Base-by-base conservation (phyloP, 768 basidiomycete species). In the Macrolepiota albuminosa region DNA sequence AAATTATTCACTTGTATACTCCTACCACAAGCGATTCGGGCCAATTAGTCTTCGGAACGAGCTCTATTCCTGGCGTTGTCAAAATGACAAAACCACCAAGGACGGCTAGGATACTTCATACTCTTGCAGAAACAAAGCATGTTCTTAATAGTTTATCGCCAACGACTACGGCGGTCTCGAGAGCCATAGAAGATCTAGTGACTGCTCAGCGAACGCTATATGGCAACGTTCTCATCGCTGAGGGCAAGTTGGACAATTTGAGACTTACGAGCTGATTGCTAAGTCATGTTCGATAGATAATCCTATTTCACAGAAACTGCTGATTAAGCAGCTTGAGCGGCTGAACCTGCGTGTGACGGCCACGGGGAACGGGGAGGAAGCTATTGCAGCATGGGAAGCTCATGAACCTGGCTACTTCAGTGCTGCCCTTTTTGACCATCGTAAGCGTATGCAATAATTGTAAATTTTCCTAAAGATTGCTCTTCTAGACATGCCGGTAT, bases 31-130 rank as follows among this genome's bases (percentile, higher is more conserved):
- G 81, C 62, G 75, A 79, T 42, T 76, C 81, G 6, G 81, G 83
- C 18, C 79, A 80, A 46, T 73, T 78, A 1, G 74, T 83, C 18
- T 82, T 85, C 58, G 73, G 75, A 33, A 80, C 75, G 47, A 83
- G 71, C 61, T 77, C 74, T 50, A 78, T 76, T 34, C 77, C 83
- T 0, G 84, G 84, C 13, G 80, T 89, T 6, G 75, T 84, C 29
- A 83, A 85, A 62, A 84, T 89, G 78, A 88, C 86, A 9, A 89
- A 89, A 69, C 88, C 87, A 0, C 86, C 88, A 11, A 76, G 88
- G 61, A 81, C 78, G 66, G 76, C 78, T 8, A 78, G 85, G 29
- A 69, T 88, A 36, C 73, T 88, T 42, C 86, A 86, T 65, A 80
- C 79, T 16, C 75, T 88, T n/a, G 86, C 84, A 6, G 76, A 74